Evolutionary conservation across 225 moss, liverwort and hornwort species (phyloP), one percentile per base, ranked within the genome.

Genomic region (Sphagnum tenellum): DNA sequence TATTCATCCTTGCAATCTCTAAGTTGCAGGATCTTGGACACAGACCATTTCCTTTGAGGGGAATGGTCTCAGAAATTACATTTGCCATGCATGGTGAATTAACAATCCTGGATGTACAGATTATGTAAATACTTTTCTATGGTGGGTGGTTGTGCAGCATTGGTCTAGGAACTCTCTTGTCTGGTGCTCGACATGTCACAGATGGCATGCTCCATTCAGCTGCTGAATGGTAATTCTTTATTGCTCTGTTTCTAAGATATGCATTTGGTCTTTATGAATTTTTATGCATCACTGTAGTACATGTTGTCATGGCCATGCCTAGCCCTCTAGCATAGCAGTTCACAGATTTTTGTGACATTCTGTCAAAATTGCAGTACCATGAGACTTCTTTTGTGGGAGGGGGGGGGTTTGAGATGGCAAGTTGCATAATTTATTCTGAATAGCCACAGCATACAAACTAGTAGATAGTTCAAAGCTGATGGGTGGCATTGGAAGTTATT

Each of bases 181-280:
- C 83, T 66, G 94, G 94, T 61, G 91, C 94, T 9, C 84, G 13
- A 61, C 74, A 81, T 48, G 69, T 95, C 57, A 81, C 91, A 61
- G 94, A 95, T 60, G 88, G 89, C 64, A 95, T 95, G 94, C 94
- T 95, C 49, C 94, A 95, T 48, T 89, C 91, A 58, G 94, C 91
- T 71, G 91, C 94, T 64, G 91, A 88, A 85, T 62, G 76, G 89
- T 89, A 72, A 86, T 79, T 57, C 57, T 60, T 5, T 62, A 62
- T 10, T 44, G 4, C 2, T 60, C 45, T 44, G 45, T 6, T 62
- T 9, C 47, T 6, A 10, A 45, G 11, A 47, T 9, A 47, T 9
- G 8, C 11, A 13, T 9, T 61, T 47, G 14, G 5, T 47, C 12
- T 47, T 14, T 47, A 47, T 45, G 61, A 9, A 61, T 9, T 61